Evolutionary conservation across 352 stramenopile species (phyloP), one percentile per base, ranked within the genome.

Genomic region (Blastocystis hominis): DNA sequence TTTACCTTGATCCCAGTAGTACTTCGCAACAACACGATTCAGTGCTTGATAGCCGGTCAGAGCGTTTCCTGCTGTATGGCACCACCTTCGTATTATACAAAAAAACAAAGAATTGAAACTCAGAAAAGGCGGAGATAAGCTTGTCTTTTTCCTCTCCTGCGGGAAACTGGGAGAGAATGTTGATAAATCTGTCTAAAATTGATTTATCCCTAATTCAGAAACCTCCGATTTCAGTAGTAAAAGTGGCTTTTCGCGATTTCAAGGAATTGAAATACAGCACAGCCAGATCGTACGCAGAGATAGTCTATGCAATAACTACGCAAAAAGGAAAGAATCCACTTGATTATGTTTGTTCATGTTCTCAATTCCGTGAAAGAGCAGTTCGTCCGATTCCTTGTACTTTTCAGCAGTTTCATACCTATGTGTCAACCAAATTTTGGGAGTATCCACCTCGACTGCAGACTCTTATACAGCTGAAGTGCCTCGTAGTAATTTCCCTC

Each of bases 391-490:
- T 68, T 92, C 91, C 59, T 92, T 79, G 86, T 94, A 92, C 75
- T 94, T 92, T 81, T 91, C 92, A 79, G 94, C 94, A 88, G 94
- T 91, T 75, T 84, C 86, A 72, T 91, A 91, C 50, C 93, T 92
- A 91, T 93, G 7, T 36, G 36, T 62, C 24, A 80, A 46, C n/a
- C 7, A n/a, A 20, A 9, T 13, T 46, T 9, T n/a, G 42, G 3
- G 44, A 47, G 36, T 3, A 69, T 38, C 13, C 38, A 84, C 72
- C 72, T 24, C 36, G 72, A 94, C 89, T 94, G 94, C 20, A 95
- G 90, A 88, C 92, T 94, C 91, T 94, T 94, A 91, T 95, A 95
- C 92, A 95, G 94, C 88, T 95, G 93, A 86, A 95, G 86, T 75
- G 93, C 93, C 70, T 93, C 92, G 89, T 95, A 95, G 80, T 92